Percentiles rank a stretch among this genome's conserved stretches.
Evolutionary conservation across 805 yeast species (phyloP).

Genomic region (Spathaspora passalidarum): DNA sequence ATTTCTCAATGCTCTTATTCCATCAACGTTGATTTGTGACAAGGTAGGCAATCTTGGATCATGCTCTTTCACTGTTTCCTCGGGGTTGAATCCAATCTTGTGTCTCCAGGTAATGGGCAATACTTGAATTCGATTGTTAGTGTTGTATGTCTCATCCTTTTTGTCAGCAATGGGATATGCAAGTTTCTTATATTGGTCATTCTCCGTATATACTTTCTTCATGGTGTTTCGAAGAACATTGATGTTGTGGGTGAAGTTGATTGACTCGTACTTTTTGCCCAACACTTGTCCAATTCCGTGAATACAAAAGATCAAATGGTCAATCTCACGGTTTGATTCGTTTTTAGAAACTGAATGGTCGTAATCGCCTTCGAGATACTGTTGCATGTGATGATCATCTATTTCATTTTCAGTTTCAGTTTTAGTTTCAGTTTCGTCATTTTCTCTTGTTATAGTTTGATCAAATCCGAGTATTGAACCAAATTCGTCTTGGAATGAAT

Average conservation of each 20-base stretch:
- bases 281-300: constrained; percentile 95
- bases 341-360: constrained; percentile 29
- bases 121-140: constrained; percentile 69
- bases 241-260: constrained; percentile 84
- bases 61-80: constrained; percentile 38
- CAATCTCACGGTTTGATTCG: constrained; percentile 36
- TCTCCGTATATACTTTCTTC: constrained; percentile 46
- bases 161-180: constrained; percentile 25
- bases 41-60: constrained; percentile 55
- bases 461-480: constrained; percentile 6
- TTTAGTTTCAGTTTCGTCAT: constrained; percentile 9
- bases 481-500: constrained; percentile 29
- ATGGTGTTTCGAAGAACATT: constrained; percentile 60
- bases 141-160: constrained; percentile 3
- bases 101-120: constrained; percentile 93
- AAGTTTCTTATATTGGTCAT: constrained; percentile 35
- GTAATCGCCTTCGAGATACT: constrained; percentile 48
- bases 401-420: constrained; percentile 8
- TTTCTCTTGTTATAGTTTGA: constrained; percentile 8
- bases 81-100: constrained; percentile 59
- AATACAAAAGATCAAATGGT: constrained; percentile 76
- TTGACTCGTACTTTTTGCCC: constrained; percentile 72
- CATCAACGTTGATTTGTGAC: constrained; percentile 70
- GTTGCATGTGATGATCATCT: constrained; percentile 32
- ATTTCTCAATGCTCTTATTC: constrained; percentile 72